Evolutionary conservation across 176 grass and related monocot species (phyloP).

Genomic region (Saccharum spontaneum): DNA sequence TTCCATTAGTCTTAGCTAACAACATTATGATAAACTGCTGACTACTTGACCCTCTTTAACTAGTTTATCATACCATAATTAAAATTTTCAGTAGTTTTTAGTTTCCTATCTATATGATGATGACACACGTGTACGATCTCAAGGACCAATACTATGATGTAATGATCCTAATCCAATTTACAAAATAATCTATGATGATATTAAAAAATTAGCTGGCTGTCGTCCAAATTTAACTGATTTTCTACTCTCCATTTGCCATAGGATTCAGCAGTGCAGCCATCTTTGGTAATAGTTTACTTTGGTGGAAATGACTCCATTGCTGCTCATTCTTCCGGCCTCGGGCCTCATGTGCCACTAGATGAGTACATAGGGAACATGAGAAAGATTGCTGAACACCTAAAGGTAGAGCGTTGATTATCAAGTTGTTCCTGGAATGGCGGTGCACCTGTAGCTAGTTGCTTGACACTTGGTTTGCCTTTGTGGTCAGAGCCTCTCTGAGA

Average conservation of each 20-base stretch:
- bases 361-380: constrained; percentile 86
- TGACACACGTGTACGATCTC: neutral
- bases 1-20: neutral
- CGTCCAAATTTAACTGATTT: neutral
- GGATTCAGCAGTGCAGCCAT: constrained; percentile 61
- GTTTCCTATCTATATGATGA: neutral
- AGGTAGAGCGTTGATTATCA: constrained; percentile 28
- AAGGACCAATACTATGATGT: neutral
- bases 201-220: neutral
- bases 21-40: neutral
- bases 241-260: constrained; percentile 23
- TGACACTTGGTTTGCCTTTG: constrained; percentile 22
- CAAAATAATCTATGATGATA: neutral
- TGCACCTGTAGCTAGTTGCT: neutral
- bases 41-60: constrained; percentile 8
- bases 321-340: constrained; percentile 62
- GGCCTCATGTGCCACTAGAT: constrained; percentile 80
- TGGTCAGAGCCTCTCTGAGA: constrained; percentile 71
- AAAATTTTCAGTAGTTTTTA: neutral
- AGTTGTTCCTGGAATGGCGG: neutral
- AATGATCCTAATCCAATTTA: neutral
- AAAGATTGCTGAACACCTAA: constrained; percentile 78
- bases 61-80: constrained; percentile 10
- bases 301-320: constrained; percentile 84
- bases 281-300: constrained; percentile 91